Percentiles rank a stretch among this genome's conserved stretches.
Evolutionary conservation across 2,329 filamentous ascomycete genomes (phyloP).

Genomic region (Cladobotryum mycophilum): DNA sequence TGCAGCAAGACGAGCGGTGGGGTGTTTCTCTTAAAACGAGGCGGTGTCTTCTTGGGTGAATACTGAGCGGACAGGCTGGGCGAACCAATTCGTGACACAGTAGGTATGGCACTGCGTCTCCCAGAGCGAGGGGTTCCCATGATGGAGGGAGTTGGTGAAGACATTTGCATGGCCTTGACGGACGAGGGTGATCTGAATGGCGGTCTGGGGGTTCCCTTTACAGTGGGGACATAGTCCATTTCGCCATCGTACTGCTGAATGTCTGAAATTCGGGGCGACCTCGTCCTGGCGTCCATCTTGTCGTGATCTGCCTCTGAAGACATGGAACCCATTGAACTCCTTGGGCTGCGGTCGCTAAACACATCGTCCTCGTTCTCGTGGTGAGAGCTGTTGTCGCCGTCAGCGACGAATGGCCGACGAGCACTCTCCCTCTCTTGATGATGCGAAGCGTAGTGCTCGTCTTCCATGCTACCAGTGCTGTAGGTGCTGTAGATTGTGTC

Average conservation of each 20-base stretch:
- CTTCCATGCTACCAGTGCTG: slow-evolving; percentile 10
- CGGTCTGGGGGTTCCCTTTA: slow-evolving; percentile 53
- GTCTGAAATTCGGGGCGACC: slow-evolving; percentile 42
- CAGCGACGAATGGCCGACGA: background rate
- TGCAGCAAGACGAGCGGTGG: slow-evolving; percentile 72
- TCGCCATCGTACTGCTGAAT: slow-evolving; percentile 42
- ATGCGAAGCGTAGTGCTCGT: slow-evolving; percentile 5
- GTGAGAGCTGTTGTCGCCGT: slow-evolving; percentile 41
- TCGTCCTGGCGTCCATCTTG: slow-evolving; percentile 23
- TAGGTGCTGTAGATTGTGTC: background rate
- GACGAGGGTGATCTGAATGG: slow-evolving; percentile 65
- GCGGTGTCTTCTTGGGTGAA: slow-evolving; percentile 52
- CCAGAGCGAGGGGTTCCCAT: slow-evolving; percentile 48
- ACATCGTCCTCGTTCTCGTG: slow-evolving; percentile 50
- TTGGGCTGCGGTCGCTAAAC: slow-evolving; percentile 52
- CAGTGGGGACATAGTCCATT: slow-evolving; percentile 46
- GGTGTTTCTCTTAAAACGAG: slow-evolving; percentile 49
- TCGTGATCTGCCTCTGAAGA: slow-evolving; percentile 27
- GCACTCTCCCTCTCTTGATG: background rate
- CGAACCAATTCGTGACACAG: slow-evolving; percentile 52
- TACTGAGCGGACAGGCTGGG: slow-evolving; percentile 46
- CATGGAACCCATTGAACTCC: slow-evolving; percentile 51
- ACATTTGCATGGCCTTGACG: slow-evolving; percentile 66
- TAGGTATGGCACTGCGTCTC: slow-evolving; percentile 42
- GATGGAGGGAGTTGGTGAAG: slow-evolving; percentile 55